A percentile compares a stretch with the other conserved stretches of the same genome.
Evolutionary conservation across 1,139 yeast genomes (phyloP).

Genomic region (Kodamaea alishanica): DNA sequence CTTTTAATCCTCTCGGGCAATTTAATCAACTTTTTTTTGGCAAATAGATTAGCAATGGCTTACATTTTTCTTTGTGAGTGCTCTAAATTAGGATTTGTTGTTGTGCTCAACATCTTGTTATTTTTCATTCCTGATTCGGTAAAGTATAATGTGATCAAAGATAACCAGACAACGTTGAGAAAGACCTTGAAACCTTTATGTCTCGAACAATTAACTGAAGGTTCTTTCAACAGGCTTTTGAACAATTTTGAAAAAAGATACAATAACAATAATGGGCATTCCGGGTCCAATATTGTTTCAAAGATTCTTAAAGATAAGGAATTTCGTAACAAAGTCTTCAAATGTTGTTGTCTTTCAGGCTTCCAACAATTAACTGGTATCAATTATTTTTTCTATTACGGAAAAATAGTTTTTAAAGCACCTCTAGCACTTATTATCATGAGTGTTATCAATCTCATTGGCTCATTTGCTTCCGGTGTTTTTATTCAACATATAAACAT

Average conservation of each 20-base stretch:
- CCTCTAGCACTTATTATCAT: slow-evolving; percentile 12
- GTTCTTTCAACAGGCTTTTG: slow-evolving; percentile 1
- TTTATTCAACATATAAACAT: slow-evolving; percentile 10
- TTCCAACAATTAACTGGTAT: slow-evolving; percentile 37
- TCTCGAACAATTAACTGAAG: not conserved
- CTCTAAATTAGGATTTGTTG: slow-evolving; percentile 10
- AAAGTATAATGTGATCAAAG: slow-evolving; percentile 3
- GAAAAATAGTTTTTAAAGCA: slow-evolving; percentile 19
- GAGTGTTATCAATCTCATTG: slow-evolving; percentile 17
- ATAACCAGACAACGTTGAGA: not conserved
- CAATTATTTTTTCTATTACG: slow-evolving; percentile 33
- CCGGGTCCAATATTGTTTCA: not conserved
- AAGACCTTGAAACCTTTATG: not conserved
- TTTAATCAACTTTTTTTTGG: slow-evolving; percentile 6
- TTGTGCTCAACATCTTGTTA: slow-evolving; percentile 7
- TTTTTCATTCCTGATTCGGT: slow-evolving; percentile 14
- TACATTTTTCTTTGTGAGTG: slow-evolving; percentile 7
- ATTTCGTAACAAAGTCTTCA: slow-evolving; percentile 1
- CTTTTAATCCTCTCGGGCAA: slow-evolving; percentile 22
- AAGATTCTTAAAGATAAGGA: not conserved
- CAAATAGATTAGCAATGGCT: not conserved
- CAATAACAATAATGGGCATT: too few species aligned
- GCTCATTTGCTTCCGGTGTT: slow-evolving; percentile 14
- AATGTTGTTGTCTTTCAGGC: slow-evolving; percentile 22
- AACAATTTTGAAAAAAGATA: not conserved